Evolutionary conservation across 768 basidiomycete species (phyloP), one percentile per base, ranked within the genome.

Genomic region (Lentinula sp.): DNA sequence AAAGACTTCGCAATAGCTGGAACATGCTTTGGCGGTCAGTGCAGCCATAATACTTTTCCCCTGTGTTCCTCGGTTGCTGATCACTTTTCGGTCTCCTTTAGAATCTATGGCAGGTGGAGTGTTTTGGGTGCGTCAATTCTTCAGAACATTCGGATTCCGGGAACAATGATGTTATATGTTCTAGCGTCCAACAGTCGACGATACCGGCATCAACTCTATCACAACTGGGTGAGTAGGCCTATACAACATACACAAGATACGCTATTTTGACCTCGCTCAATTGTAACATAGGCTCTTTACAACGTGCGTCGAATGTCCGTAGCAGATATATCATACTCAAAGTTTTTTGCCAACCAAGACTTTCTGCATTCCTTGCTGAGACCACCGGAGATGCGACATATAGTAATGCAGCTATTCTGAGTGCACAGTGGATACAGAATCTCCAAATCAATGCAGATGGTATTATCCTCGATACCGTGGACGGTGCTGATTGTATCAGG

Each of bases 61-160:
- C 81, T 55, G 69, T 68, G 15, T 62, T 60, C 16, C 7, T 31
- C 8, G 34, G 34, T 57, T 49, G 13, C 28, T 23, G 32, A 43
- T 51, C 13, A 16, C 35, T 9, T 46, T 4, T 35, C 45, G 57
- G 9, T n/a, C 61, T 40, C 8, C n/a, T 21, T 61, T 35, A 80
- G 78, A 67, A 21, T 77, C 78, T 8, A 83, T 82, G 80, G 79
- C 76, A 5, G 82, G 82, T 1, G 80, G 79, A 9, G 82, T 84
- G 18, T 84, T 84, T 65, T 83, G 82, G 81, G 80, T 80, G 63
- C 51, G 71, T 57, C 13, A 2, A n/a, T 40, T 52, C 39, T 3
- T 21, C 21, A 5, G 8, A 1, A 37, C 32, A 37, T 11, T 1
- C 10, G 2, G 37, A 21, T 18, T 28, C 28, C 28, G 28, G 11